Evolutionary conservation across 2,329 filamentous ascomycete species (phyloP), one percentile per base, ranked within the genome.

Genomic region (Microdochium paspali): DNA sequence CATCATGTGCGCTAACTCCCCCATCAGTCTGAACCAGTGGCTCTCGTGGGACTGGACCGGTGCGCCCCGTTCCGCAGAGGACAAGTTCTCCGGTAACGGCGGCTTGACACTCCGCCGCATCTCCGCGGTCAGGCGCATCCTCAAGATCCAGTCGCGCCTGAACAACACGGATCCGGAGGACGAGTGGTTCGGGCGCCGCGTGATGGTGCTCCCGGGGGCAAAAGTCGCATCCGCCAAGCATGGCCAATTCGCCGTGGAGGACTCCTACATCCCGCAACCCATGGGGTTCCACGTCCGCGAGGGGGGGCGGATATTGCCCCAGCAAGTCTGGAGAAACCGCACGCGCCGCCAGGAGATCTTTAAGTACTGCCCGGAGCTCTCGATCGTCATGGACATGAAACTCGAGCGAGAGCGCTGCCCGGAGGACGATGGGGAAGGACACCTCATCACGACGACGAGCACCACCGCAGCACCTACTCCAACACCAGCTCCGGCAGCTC

Each of bases 321-420:
- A 68, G 21, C 61, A 56, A 2, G 68, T 77, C 15, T 79, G 76
- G 76, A 67, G 67, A 49, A 60, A 72, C 45, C 60, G 59, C 2
- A 56, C 53, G 2, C 63, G 68, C 50, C 64, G 76, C 28, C 66
- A 70, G 52, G 59, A 66, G 46, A 75, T 77, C 23, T 73, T 77
- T 51, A 63, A 71, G 18, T 80, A 79, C 59, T 80, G 77, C 51
- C 77, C 76, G 2, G 76, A 80, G 58, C 58, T 80, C 20, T 70
- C 66, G 52, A 64, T 79, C 56, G 72, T 77, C 49, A 68, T 79
- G 66, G 69, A 74, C 39, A 79, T 80, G 76, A 77, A 76, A 58
- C 60, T 77, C 10, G 71, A 75, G 60, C 58, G 67, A 40, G 68
- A 75, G 58, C 61, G 71, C 18, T 76, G 73, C 54, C 51, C 57